phyloP scores from a whole-genome alignment of 192 early-diverging fungal species.

The Coemansia sp. region DNA sequence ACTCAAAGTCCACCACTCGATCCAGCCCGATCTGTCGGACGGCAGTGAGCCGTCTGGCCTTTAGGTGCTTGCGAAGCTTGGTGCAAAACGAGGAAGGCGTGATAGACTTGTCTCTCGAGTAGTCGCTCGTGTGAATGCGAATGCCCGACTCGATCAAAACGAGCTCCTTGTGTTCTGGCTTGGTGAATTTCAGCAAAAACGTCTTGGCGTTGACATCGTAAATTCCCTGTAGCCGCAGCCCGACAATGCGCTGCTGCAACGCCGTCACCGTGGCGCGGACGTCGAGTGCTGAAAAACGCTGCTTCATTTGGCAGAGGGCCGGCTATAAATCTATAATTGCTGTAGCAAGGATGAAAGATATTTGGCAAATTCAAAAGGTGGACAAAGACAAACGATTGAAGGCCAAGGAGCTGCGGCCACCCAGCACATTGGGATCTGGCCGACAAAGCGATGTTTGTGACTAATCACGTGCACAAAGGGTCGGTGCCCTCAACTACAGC shows the following conservation, averaged over 20 bases:
- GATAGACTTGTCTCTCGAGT: constrained; percentile 77
- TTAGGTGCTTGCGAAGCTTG: constrained; percentile 91
- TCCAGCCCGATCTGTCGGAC: constrained; percentile 86
- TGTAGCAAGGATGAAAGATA: background rate
- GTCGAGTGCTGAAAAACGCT: constrained; percentile 87
- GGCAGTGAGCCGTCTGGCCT: constrained; percentile 69
- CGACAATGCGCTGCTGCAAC: constrained; percentile 62
- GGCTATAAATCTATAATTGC: background rate
- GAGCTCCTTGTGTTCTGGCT: constrained; percentile 82
- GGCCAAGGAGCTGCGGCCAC: too few species aligned
- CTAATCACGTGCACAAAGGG: too few species aligned
- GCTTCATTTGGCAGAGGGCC: constrained; percentile 67
- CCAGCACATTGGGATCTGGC: too few species aligned
- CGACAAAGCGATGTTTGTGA: too few species aligned
- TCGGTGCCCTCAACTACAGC: too few species aligned
- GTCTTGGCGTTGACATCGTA: constrained; percentile 91
- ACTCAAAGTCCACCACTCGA: constrained; percentile 89
- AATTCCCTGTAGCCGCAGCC: constrained; percentile 89
- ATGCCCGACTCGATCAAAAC: constrained; percentile 91
- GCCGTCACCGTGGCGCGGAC: constrained; percentile 77
- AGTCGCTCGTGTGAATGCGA: constrained; percentile 88
- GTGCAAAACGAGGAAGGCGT: constrained; percentile 83
- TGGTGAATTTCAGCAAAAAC: constrained; percentile 88
- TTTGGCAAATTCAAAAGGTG: background rate
- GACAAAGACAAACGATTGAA: background rate